Base-by-base conservation (phyloP, 2,329 filamentous ascomycete genomes). In the Alternaria brassicae region DNA sequence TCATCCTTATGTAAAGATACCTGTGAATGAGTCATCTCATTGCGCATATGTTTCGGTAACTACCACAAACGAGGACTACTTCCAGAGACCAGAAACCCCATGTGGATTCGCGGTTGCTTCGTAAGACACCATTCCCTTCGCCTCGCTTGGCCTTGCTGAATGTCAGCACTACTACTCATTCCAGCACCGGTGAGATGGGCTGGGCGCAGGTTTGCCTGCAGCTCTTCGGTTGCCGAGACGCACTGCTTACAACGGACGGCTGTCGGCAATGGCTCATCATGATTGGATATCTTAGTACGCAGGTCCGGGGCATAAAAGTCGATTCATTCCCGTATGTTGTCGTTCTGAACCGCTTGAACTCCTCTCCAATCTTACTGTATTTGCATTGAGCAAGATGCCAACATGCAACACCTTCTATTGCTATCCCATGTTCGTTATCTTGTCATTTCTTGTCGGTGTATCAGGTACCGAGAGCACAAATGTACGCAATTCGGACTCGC, bases 111-210 rank as follows among this genome's bases (percentile, higher is more conserved):
- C 10, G 21, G 25, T 23, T 53, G 23, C 15, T 32, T 15, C 15
- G 3, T 45, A 30, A 53, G 41, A 17, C n/a, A 53, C 13, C 30
- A 23, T 30, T 21, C 30, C 40, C 21, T 13, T 27, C 15, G 40
- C 15, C 40, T 45, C 21, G 15, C 50, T 44, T 53, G 40, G 51
- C 40, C 21, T 36, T 19, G n/a, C 15, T 27, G 6, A 2, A n/a
- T 36, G 37, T 53, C 51, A 53, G 51, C 51, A 45, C 51, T 45
- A 45, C 40, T 53, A 30, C 32, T 30, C 6, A 37, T 39, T 4
- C 23, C 32, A 21, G n/a, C 15, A 32, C 12, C 32, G 9, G 15
- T 19, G 45, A 36, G 21, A 21, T 32, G 45, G 12, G 13, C 12
- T 34, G 15, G 13, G 1, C 23, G 37, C 19, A 42, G 17, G 3